phyloP scores from a whole-genome alignment of 108 stramenopile species.

The Nitzschia inconspicua region DNA sequence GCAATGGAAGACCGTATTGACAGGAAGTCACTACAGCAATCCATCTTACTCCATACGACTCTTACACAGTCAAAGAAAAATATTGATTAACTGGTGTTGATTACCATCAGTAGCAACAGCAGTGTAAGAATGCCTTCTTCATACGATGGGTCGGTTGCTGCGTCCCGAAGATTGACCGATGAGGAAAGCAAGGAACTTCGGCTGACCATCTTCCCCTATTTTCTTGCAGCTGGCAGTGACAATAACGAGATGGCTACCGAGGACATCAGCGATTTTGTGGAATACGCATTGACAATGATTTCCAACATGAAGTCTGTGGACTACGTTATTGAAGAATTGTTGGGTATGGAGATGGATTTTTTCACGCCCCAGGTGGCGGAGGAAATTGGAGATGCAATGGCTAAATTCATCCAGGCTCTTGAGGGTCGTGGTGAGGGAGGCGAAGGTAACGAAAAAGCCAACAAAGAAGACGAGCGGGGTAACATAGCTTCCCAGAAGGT shows the following conservation, averaged over 20 bases:
- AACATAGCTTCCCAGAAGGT: slow-evolving; percentile 27
- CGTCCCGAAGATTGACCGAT: slow-evolving; percentile 46
- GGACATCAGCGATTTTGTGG: slow-evolving; percentile 67
- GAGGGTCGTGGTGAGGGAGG: neutral
- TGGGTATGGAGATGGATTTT: slow-evolving; percentile 74
- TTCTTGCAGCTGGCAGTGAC: slow-evolving; percentile 11
- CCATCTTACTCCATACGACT: too few relatives aligned
- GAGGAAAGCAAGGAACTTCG: slow-evolving; percentile 32
- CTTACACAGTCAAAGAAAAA: too few relatives aligned
- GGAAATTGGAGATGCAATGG: slow-evolving; percentile 30
- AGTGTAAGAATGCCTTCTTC: too few relatives aligned
- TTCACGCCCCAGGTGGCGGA: slow-evolving; percentile 28
- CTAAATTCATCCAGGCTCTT: slow-evolving; percentile 20
- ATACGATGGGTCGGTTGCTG: slow-evolving; percentile 19
- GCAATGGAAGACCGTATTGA: too few relatives aligned
- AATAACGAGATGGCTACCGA: slow-evolving; percentile 15
- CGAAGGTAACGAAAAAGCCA: neutral
- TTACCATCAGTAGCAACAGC: too few relatives aligned
- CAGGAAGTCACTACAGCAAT: too few relatives aligned
- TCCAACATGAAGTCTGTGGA: slow-evolving; percentile 55
- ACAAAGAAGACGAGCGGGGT: neutral
- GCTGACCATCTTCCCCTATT: slow-evolving; percentile 23
- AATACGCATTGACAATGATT: slow-evolving; percentile 73
- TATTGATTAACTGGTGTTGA: too few relatives aligned
- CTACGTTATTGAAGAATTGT: slow-evolving; percentile 56